Evolutionary conservation across 352 stramenopile genomes (phyloP), one percentile per base, ranked within the genome.

Genomic region (Globisporangium uncinulatum): DNA sequence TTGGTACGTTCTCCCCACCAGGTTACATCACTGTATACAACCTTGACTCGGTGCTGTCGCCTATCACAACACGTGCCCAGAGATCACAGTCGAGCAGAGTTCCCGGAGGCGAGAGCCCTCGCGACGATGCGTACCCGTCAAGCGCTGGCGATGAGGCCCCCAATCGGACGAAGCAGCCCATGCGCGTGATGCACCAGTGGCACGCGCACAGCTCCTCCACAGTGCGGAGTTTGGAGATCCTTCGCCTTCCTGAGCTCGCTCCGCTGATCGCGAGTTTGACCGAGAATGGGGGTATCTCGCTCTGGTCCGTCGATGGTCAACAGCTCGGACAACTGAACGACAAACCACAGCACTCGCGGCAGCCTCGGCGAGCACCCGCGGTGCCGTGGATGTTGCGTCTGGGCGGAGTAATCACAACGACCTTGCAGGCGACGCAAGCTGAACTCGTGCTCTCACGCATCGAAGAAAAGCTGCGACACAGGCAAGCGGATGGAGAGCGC

Each of bases 251-350:
- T 3, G 48, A 54, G 5, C 34, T 64, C 6, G 32, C 21, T 24
- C 15, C 19, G 10, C 17, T 78, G 15, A 37, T 83, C 11, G 44
- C 62, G 15, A 67, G 69, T 24, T 45, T 70, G 6, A 62, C 59
- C 6, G 68, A 79, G 17, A 68, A 69, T 19, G 71, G 71, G 2
- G 21, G 32, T 5, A 62, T 70, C 13, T 69, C 66, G 0, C 57
- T 86, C 9, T 83, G 74, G 63, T 70, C 66, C 1, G 37, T 69
- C 2, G 59, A 70, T 0, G 73, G 73, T 2, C 44, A 67, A n/a
- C 56, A 66, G 15, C 48, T 80, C 0, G 71, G 73, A 9, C 53
- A 45, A 36, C 47, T 85, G 13, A 42, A 49, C 15, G 56, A 74
- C 7, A 14, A 47, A 34, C 32, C 32, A 13, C 29, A 19, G 17